phyloP scores from a whole-genome alignment of 1,284 basidiomycete species.

The Ustilago bromivora region DNA sequence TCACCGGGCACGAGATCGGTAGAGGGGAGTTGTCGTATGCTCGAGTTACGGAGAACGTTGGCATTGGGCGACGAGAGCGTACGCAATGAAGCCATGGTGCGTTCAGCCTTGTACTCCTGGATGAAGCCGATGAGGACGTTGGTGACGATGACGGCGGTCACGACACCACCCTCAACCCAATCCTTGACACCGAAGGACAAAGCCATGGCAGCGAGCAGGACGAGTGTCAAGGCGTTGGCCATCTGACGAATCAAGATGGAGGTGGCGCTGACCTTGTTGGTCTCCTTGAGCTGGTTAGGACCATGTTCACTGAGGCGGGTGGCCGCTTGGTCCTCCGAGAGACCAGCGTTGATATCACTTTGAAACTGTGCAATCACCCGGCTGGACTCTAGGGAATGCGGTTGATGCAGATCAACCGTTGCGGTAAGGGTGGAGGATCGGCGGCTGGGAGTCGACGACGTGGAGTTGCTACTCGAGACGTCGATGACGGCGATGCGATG shows the following conservation, averaged over 20 bases:
- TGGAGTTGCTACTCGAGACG: slow-evolving; percentile 22
- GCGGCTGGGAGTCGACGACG: slow-evolving; percentile 33
- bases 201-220: slow-evolving; percentile 75
- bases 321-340: slow-evolving; percentile 45
- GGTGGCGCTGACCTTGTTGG: slow-evolving; percentile 53
- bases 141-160: slow-evolving; percentile 73
- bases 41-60: slow-evolving; percentile 49
- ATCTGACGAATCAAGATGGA: slow-evolving; percentile 63
- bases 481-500: slow-evolving; percentile 42
- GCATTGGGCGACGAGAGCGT: slow-evolving; percentile 61
- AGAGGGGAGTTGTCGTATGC: slow-evolving; percentile 39
- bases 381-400: slow-evolving; percentile 58
- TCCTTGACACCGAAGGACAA: slow-evolving; percentile 74
- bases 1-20: slow-evolving; percentile 72
- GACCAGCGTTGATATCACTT: slow-evolving; percentile 50
- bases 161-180: slow-evolving; percentile 77
- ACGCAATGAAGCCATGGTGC: slow-evolving; percentile 64
- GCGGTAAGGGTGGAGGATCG: slow-evolving; percentile 55
- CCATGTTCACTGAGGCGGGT: slow-evolving; percentile 44
- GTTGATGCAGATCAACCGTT: slow-evolving; percentile 60
- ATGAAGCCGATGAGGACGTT: slow-evolving; percentile 64
- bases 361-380: slow-evolving; percentile 45
- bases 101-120: slow-evolving; percentile 65
- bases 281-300: slow-evolving; percentile 58
- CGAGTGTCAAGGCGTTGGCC: slow-evolving; percentile 62